Conservation (phyloP, 106 monocot genomes). For the Platanthera guangdongensis region DNA sequence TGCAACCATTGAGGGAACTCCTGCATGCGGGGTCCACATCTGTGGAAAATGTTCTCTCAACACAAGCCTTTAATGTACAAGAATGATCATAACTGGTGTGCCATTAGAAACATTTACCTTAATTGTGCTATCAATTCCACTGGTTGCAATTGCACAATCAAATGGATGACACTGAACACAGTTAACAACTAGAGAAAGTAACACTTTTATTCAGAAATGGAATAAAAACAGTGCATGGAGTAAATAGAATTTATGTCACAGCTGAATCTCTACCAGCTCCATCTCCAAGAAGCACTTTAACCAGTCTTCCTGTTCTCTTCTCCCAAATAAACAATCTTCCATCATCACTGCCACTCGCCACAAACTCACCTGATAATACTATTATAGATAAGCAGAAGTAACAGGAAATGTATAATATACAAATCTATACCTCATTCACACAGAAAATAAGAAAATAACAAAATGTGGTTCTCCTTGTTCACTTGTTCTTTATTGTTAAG, state of each 20-base stretch:
- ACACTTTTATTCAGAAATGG: not conserved
- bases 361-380: conserved; percentile 56
- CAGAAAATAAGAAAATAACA: not conserved
- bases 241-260: not conserved
- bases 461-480: not conserved
- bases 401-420: not conserved
- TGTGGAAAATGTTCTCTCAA: conserved; percentile 16
- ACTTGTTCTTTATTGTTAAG: not conserved
- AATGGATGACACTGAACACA: conserved; percentile 96
- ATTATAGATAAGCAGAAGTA: not conserved
- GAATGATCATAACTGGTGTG: not conserved
- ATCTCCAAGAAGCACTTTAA: conserved; percentile 93
- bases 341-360: conserved; percentile 99
- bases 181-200: conserved; percentile 74
- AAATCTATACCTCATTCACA: not conserved
- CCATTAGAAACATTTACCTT: conserved; percentile 40
- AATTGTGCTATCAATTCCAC: conserved; percentile 91
- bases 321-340: conserved; percentile 99
- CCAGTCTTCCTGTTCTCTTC: conserved; percentile 80
- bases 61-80: not conserved
- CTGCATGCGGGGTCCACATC: conserved; percentile 78
- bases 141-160: conserved; percentile 89
- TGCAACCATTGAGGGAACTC: conserved; percentile 63
- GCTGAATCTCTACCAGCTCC: conserved; percentile 46
- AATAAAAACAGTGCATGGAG: conserved; percentile 1